These are phyloP conservation scores for Cryptosporidium ryanae DNA, from an alignment of 169 alveolate species.

Conservation along the genomic window DNA sequence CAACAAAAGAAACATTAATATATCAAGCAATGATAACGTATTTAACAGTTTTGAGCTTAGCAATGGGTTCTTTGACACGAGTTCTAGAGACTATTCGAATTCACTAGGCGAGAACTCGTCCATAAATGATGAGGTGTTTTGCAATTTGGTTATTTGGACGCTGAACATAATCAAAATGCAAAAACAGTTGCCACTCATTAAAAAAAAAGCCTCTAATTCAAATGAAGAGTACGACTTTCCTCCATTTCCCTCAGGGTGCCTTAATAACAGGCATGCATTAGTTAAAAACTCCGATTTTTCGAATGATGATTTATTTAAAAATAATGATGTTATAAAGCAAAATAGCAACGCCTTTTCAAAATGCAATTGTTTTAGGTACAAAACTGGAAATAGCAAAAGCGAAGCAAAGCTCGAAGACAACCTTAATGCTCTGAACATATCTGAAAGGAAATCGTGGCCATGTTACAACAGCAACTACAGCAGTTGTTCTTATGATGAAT, in stretches of 20 bases:
- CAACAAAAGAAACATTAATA: slow-evolving; percentile 16
- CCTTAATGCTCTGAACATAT: background rate
- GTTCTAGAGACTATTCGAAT: too few species aligned
- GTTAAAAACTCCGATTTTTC: background rate
- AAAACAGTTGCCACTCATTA: slow-evolving; percentile 39
- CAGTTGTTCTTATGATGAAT: background rate
- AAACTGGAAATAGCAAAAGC: background rate
- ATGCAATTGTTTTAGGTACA: background rate
- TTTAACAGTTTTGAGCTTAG: too few species aligned
- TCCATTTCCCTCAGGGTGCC: background rate
- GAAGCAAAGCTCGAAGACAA: background rate
- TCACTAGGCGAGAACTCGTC: too few species aligned
- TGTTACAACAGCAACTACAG: background rate
- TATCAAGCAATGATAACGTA: background rate
- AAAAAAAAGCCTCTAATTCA: background rate
- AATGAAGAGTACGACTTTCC: background rate
- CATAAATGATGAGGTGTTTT: slow-evolving; percentile 10
- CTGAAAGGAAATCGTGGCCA: background rate
- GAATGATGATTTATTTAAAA: background rate
- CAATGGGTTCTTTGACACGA: too few species aligned
- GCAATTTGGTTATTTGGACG: slow-evolving; percentile 25
- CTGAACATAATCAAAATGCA: slow-evolving; percentile 14
- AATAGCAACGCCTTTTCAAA: background rate
- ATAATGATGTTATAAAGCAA: background rate
- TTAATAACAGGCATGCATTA: background rate